A percentile compares a stretch with the other conserved stretches of the same genome.
These are phyloP conservation scores for Venturia carpophila DNA, from an alignment of 2,329 filamentous ascomycete species.

Conservation along the genomic window DNA sequence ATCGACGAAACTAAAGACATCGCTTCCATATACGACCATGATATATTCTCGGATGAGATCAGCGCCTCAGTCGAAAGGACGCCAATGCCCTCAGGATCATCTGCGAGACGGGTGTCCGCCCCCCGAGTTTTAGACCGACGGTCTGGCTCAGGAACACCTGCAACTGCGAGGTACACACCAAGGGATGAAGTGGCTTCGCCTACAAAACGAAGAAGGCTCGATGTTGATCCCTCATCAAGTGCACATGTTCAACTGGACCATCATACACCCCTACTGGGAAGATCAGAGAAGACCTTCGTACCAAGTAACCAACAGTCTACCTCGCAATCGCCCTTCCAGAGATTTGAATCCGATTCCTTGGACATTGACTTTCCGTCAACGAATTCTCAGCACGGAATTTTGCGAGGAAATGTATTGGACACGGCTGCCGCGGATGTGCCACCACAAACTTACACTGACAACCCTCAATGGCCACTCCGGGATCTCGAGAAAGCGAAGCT, in stretches of 20 bases:
- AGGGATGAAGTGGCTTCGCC: background rate
- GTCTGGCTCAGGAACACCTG: background rate
- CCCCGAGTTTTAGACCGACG: background rate
- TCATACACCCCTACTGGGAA: background rate
- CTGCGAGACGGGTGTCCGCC: background rate
- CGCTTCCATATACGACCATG: constrained; percentile 28
- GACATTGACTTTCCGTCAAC: background rate
- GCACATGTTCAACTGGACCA: background rate
- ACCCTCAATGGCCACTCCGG: constrained; percentile 25
- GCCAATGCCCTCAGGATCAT: background rate
- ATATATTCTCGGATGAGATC: constrained; percentile 20
- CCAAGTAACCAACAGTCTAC: background rate
- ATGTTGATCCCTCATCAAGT: background rate
- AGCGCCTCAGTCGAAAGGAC: background rate
- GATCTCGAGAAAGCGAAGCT: constrained; percentile 27
- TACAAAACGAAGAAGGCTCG: background rate
- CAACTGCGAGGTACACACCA: background rate
- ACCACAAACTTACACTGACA: background rate
- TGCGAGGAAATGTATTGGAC: background rate
- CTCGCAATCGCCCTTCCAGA: background rate
- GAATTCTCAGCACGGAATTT: no score
- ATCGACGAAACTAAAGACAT: constrained; percentile 29
- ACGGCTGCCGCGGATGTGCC: background rate
- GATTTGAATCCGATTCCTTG: background rate
- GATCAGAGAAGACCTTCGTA: background rate